These are phyloP conservation scores for Gracilaria caudata DNA, from an alignment of 23 red algal species.

Conservation along the genomic window DNA sequence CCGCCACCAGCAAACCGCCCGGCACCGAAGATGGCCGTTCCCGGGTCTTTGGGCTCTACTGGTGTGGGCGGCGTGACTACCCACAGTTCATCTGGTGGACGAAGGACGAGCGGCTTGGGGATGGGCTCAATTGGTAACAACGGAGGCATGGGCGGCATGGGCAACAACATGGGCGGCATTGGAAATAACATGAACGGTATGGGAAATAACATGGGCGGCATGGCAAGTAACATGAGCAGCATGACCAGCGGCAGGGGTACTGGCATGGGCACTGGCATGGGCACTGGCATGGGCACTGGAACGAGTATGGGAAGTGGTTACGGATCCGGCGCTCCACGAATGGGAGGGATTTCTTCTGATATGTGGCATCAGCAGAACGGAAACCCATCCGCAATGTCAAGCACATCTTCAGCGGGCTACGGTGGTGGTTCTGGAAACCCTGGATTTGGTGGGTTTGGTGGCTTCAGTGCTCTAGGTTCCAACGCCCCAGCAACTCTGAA, in stretches of 20 bases:
- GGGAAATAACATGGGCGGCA: not conserved
- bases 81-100: constrained; percentile 12
- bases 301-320: constrained; percentile 16
- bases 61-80: constrained; percentile 38
- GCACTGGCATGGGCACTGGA: constrained; percentile 19
- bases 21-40: constrained; percentile 26
- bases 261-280: constrained; percentile 13
- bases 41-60: constrained; percentile 7
- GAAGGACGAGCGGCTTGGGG: not conserved
- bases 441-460: constrained; percentile 38
- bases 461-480: constrained; percentile 14
- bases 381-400: constrained; percentile 15
- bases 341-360: constrained; percentile 66
- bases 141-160: constrained; percentile 24
- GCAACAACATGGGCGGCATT: not conserved
- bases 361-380: constrained; percentile 67
- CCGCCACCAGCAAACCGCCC: constrained; percentile 63
- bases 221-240: not conserved
- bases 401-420: constrained; percentile 52
- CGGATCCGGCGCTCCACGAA: constrained; percentile 14
- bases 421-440: not conserved
- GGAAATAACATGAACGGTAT: not conserved
- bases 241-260: not conserved
- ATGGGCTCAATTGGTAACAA: constrained; percentile 22
- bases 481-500: constrained; percentile 44